Evolutionary conservation across 257 asterid genomes (phyloP).

Genomic region (Solanum microdontum): DNA sequence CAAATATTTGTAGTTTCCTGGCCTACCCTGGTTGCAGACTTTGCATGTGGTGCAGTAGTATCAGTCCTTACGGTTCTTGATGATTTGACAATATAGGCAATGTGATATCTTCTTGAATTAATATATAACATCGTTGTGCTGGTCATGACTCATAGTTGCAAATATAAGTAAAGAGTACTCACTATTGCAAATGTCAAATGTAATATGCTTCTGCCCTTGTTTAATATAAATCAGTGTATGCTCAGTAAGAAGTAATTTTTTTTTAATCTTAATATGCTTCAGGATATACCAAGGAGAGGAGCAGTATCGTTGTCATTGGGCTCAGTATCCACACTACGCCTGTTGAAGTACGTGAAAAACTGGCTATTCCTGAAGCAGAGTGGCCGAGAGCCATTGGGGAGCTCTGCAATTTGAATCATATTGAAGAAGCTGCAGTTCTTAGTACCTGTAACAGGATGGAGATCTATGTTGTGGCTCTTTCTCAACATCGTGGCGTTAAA

Average conservation of each 20-base stretch:
- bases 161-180: not conserved
- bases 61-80: not conserved
- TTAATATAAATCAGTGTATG: not conserved
- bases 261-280: not conserved
- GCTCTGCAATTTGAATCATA: conserved; percentile 74
- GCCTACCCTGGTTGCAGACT: not conserved
- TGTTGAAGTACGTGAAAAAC: conserved; percentile 87
- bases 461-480: conserved; percentile 83
- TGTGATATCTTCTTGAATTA: not conserved
- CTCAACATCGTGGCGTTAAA: conserved; percentile 87
- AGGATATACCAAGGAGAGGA: conserved; percentile 88
- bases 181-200: not conserved
- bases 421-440: conserved; percentile 95
- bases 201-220: not conserved
- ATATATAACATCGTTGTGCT: not conserved
- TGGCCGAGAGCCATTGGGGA: conserved; percentile 89
- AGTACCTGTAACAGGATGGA: conserved; percentile 97
- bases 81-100: not conserved
- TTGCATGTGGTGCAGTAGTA: not conserved
- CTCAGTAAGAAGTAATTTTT: not conserved
- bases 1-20: not conserved
- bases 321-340: conserved; percentile 80
- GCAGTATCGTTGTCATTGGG: conserved; percentile 85
- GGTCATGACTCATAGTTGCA: not conserved
- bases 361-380: conserved; percentile 91